A percentile compares a stretch with the other conserved stretches of the same genome.
phyloP scores from a whole-genome alignment of 75 land plant species.

The Sequoia sempervirens region DNA sequence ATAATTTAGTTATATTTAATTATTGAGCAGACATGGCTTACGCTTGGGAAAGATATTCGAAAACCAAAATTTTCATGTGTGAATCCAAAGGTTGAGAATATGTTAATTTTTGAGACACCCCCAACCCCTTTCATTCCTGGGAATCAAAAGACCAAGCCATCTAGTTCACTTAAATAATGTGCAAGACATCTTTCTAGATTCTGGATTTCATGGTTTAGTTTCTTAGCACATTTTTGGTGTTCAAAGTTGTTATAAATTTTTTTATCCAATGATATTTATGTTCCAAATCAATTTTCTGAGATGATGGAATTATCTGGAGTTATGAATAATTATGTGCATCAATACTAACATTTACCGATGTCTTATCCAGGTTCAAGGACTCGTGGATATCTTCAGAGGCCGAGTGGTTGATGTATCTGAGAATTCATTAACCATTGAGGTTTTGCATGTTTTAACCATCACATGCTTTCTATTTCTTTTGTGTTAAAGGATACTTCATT shows the following conservation, averaged over 20 bases:
- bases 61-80: neutral
- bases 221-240: neutral
- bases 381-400: slow-evolving; percentile 87
- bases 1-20: neutral
- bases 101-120: neutral
- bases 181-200: neutral
- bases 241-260: neutral
- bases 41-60: neutral
- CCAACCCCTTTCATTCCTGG: neutral
- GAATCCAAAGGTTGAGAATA: neutral
- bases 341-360: neutral
- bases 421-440: slow-evolving; percentile 85
- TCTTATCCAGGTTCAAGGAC: slow-evolving; percentile 63
- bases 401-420: slow-evolving; percentile 92
- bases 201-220: slow-evolving; percentile 4
- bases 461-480: neutral
- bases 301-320: slow-evolving; percentile 2
- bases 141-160: neutral
- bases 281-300: neutral
- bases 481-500: neutral
- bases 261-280: neutral
- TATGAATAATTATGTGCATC: neutral
- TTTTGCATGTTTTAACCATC: slow-evolving; percentile 15
- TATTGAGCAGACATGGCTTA: neutral
- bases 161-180: neutral